These are phyloP conservation scores for Saccharomyces mikatae DNA, from an alignment of 805 yeast genomes.

Conservation along the genomic window DNA sequence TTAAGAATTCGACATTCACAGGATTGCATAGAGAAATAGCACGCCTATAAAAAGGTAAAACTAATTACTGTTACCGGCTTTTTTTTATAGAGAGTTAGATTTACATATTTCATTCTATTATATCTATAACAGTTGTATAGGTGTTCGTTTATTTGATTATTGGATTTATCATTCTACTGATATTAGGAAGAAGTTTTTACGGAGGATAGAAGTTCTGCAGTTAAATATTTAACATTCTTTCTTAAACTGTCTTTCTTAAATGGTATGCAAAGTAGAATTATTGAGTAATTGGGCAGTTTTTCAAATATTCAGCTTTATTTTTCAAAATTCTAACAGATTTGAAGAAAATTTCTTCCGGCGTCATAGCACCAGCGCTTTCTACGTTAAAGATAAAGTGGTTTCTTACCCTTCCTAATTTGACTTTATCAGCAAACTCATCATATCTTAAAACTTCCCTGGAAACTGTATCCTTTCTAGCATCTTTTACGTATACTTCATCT, in stretches of 20 bases:
- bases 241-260: background rate
- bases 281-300: conserved; percentile 68
- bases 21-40: background rate
- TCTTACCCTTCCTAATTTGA: conserved; percentile 82
- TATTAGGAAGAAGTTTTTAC: background rate
- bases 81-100: background rate
- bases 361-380: conserved; percentile 94
- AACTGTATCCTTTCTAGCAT: conserved; percentile 92
- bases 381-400: conserved; percentile 92
- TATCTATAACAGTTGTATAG: background rate
- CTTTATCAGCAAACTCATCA: conserved; percentile 81
- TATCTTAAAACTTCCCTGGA: conserved; percentile 94
- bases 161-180: background rate
- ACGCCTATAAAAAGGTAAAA: background rate
- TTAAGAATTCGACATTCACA: background rate
- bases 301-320: conserved; percentile 74
- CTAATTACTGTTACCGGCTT: background rate
- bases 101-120: background rate
- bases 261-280: conserved; percentile 27
- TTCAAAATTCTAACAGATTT: conserved; percentile 80
- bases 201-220: background rate
- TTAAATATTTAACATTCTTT: background rate
- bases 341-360: conserved; percentile 91
- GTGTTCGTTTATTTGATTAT: conserved; percentile 1
- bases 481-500: conserved; percentile 72